These are phyloP conservation scores for Corchorus olitorius DNA, from an alignment of 345 rosid species.

Conservation along the genomic window DNA sequence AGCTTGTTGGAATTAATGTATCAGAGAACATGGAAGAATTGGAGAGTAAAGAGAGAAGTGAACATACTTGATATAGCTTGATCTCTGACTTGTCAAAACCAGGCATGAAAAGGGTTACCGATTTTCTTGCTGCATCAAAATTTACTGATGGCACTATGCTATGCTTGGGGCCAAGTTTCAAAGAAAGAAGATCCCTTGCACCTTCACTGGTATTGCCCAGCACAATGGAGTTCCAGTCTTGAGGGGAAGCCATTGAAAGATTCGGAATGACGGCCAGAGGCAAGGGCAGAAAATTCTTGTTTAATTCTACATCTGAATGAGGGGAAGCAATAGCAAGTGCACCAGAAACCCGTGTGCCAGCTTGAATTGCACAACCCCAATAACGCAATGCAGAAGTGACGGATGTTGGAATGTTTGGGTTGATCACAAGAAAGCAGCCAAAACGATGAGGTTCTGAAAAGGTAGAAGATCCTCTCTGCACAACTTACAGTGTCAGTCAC, in stretches of 20 bases:
- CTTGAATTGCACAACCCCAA: constrained; percentile 89
- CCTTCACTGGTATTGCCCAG: constrained; percentile 38
- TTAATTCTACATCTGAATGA: constrained; percentile 28
- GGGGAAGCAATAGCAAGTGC: constrained; percentile 51
- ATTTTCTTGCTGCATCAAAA: constrained; percentile 59
- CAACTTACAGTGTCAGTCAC: constrained; percentile 17
- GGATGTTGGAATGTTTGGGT: constrained; percentile 58
- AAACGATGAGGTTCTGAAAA: constrained; percentile 49
- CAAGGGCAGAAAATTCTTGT: constrained; percentile 57
- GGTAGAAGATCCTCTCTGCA: constrained; percentile 67
- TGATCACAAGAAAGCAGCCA: constrained; percentile 69
- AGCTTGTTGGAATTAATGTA: background rate
- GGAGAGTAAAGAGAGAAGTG: constrained; percentile 14
- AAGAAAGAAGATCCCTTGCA: constrained; percentile 55
- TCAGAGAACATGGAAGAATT: constrained; percentile 4
- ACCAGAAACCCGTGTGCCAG: constrained; percentile 74
- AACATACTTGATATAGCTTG: constrained; percentile 80
- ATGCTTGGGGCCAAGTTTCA: constrained; percentile 27
- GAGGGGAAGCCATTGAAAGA: constrained; percentile 34
- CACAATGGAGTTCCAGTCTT: constrained; percentile 63
- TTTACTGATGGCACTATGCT: constrained; percentile 44
- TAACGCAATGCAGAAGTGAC: constrained; percentile 68
- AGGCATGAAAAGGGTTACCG: constrained; percentile 80
- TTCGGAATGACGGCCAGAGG: constrained; percentile 63
- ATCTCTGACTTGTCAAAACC: constrained; percentile 93